Conservation (phyloP, 345 rosid genomes). For the Sapria himalayana region DNA sequence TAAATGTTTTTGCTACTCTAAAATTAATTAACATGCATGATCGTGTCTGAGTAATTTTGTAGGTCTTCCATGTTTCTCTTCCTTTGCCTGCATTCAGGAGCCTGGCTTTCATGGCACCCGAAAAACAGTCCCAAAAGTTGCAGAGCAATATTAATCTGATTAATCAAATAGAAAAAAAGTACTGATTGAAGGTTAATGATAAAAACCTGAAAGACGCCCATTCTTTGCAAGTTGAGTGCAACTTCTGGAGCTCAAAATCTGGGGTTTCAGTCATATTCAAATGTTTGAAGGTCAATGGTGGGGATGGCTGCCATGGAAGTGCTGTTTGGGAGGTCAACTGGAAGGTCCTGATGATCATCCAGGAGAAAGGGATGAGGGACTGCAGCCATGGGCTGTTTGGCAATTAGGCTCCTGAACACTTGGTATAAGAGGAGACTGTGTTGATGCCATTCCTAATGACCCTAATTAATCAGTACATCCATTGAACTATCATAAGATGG, state of each 20-base stretch:
- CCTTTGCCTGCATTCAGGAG: too few species aligned
- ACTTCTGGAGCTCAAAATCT: constrained; percentile 9
- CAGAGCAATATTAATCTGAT: too few species aligned
- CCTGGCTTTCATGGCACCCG: too few species aligned
- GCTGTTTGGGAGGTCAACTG: neutral
- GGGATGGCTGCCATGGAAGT: constrained; percentile 4
- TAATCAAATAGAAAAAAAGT: too few species aligned
- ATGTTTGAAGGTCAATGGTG: constrained; percentile 10
- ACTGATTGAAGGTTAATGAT: too few species aligned
- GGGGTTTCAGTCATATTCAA: constrained; percentile 9
- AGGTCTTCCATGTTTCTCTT: too few species aligned
- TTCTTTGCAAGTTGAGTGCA: constrained; percentile 14
- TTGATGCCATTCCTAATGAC: constrained; percentile 5
- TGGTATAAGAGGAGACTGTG: neutral
- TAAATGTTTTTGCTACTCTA: too few species aligned
- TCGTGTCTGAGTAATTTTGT: too few species aligned
- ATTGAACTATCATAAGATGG: too few species aligned
- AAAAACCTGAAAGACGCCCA: constrained; percentile 25
- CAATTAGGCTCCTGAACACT: constrained; percentile 16
- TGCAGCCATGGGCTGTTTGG: constrained; percentile 8
- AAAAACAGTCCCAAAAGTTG: too few species aligned
- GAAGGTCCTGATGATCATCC: constrained; percentile 3
- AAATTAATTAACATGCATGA: too few species aligned
- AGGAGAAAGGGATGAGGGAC: constrained; percentile 10
- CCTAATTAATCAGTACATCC: too few species aligned